Conservation (phyloP, 1,284 basidiomycete genomes). For the Ustilago tritici region DNA sequence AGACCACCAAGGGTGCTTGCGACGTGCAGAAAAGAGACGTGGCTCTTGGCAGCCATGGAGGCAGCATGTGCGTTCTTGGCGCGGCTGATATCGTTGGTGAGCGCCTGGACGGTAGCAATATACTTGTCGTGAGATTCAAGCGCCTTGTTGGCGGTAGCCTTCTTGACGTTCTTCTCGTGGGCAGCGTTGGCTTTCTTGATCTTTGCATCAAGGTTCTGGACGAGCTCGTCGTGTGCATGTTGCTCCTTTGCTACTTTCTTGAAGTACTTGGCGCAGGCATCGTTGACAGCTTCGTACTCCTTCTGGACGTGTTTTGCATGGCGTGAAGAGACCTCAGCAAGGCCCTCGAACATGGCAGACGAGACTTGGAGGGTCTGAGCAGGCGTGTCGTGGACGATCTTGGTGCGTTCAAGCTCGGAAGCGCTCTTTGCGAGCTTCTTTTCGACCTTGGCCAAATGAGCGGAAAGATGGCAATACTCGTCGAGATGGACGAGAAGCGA, state of each 20-base stretch:
- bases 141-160: constrained; percentile 41
- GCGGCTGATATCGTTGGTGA: constrained; percentile 61
- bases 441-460: constrained; percentile 62
- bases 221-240: constrained; percentile 61
- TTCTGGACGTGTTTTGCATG: constrained; percentile 63
- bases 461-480: constrained; percentile 65
- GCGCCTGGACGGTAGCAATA: constrained; percentile 54
- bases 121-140: constrained; percentile 67
- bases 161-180: constrained; percentile 66
- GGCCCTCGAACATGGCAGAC: constrained; percentile 59
- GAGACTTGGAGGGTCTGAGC: constrained; percentile 52
- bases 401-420: constrained; percentile 59
- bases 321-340: constrained; percentile 58
- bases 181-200: constrained; percentile 66
- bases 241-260: constrained; percentile 68
- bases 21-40: constrained; percentile 51
- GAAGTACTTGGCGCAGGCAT: constrained; percentile 66
- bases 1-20: constrained; percentile 60
- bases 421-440: constrained; percentile 61
- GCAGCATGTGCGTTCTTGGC: constrained; percentile 56
- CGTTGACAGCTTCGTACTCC: constrained; percentile 68
- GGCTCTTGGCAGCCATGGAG: constrained; percentile 59
- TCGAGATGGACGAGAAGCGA: constrained; percentile 64
- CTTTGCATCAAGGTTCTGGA: constrained; percentile 62
- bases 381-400: constrained; percentile 59